Conservation (phyloP, 345 rosid genomes). For the Brassica juncea region DNA sequence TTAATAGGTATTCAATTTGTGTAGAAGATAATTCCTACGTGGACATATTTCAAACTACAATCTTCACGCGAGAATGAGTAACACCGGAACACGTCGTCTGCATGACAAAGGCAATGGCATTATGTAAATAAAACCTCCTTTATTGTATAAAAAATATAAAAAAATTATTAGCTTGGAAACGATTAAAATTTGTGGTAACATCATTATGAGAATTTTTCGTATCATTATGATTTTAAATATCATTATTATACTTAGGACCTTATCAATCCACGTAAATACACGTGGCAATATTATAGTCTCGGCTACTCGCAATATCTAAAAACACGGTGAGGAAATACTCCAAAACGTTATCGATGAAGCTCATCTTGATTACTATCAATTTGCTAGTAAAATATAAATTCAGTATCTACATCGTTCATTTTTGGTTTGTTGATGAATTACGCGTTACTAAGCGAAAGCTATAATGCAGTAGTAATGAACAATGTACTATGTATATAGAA, state of each 20-base stretch:
- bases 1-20: not conserved
- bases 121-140: slow-evolving; percentile 5
- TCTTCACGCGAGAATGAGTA: slow-evolving; percentile 9
- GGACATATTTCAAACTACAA: slow-evolving; percentile 16
- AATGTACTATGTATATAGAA: not conserved
- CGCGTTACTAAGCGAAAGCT: no score
- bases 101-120: slow-evolving; percentile 34
- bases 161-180: not conserved
- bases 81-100: slow-evolving; percentile 39
- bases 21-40: slow-evolving; percentile 11
- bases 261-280: slow-evolving; percentile 4
- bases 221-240: not conserved
- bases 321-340: not conserved
- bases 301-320: not conserved
- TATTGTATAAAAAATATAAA: not conserved
- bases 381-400: not conserved
- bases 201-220: not conserved
- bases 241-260: not conserved
- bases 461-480: not conserved
- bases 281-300: not conserved
- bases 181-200: not conserved
- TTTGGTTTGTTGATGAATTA: no score
- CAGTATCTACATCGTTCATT: not conserved
- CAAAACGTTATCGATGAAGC: not conserved
- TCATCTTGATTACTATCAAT: not conserved